phyloP scores from a whole-genome alignment of 345 rosid genomes.

The Fremontodendron californicum region DNA sequence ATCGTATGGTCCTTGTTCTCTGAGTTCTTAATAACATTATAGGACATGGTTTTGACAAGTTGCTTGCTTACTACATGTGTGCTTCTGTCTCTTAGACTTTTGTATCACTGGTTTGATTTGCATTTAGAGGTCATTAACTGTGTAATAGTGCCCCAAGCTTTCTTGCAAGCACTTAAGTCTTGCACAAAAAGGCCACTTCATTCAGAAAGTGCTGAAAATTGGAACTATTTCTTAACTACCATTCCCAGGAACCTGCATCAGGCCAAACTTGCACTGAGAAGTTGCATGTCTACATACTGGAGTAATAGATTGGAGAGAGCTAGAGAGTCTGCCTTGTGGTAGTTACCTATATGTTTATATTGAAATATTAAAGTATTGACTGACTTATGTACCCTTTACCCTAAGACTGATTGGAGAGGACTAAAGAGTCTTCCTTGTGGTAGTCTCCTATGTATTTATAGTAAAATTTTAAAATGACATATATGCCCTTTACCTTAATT shows the following conservation, averaged over 20 bases:
- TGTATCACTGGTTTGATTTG: background rate
- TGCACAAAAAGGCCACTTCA: background rate
- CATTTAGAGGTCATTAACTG: background rate
- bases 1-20: constrained; percentile 44
- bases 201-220: background rate
- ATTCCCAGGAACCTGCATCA: background rate
- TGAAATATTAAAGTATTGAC: background rate
- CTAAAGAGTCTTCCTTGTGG: background rate
- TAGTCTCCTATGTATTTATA: background rate
- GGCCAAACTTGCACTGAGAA: background rate
- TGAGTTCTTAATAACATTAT: background rate
- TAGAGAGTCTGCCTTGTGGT: background rate
- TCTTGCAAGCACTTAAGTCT: background rate
- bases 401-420: background rate
- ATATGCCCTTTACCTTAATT: background rate
- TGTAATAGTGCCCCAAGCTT: constrained; percentile 5
- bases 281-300: background rate
- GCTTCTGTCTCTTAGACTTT: background rate
- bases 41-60: background rate
- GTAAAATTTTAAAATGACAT: background rate
- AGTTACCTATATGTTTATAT: background rate
- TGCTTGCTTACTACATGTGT: background rate
- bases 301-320: background rate
- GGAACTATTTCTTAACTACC: background rate
- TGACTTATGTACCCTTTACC: background rate